Conservation (phyloP, 805 yeast genomes). For the Pichia eremophila region DNA sequence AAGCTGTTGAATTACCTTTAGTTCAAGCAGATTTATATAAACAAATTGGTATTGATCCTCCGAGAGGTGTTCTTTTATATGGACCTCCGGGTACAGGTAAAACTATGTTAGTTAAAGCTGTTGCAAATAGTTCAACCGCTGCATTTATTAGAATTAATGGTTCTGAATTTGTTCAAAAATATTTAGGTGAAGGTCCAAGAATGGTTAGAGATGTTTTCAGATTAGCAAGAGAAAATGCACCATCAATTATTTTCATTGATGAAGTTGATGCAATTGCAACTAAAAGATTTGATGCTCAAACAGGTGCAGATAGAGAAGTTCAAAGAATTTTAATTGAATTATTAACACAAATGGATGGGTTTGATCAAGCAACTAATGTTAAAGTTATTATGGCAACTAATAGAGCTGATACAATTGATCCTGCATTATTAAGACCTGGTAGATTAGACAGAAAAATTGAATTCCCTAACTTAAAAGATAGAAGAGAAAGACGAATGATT, state of each 20-base stretch:
- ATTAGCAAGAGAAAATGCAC: constrained; percentile 94
- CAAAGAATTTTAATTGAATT: constrained; percentile 94
- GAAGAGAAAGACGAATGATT: constrained; percentile 95
- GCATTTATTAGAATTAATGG: constrained; percentile 95
- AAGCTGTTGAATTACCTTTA: constrained; percentile 94
- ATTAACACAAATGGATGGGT: constrained; percentile 98
- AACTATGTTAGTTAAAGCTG: constrained; percentile 98
- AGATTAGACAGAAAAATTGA: constrained; percentile 97
- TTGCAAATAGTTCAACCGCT: constrained; percentile 93
- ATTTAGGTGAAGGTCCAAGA: constrained; percentile 98
- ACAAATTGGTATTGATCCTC: constrained; percentile 98
- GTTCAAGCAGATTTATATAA: constrained; percentile 92
- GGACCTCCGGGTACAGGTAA: constrained; percentile 99
- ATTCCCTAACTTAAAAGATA: constrained; percentile 90
- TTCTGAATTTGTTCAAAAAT: constrained; percentile 96
- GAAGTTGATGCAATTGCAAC: constrained; percentile 99
- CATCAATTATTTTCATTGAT: constrained; percentile 93
- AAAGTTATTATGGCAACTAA: constrained; percentile 99
- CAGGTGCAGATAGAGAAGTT: constrained; percentile 99
- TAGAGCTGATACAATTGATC: constrained; percentile 98
- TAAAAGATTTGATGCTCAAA: constrained; percentile 97
- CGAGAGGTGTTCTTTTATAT: constrained; percentile 91
- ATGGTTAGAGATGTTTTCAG: constrained; percentile 98
- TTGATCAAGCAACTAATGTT: constrained; percentile 89
- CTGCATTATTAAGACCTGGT: constrained; percentile 96